These are phyloP conservation scores for Parasitella parasitica DNA, from an alignment of 371 early-diverging fungal genomes.

Conservation along the genomic window DNA sequence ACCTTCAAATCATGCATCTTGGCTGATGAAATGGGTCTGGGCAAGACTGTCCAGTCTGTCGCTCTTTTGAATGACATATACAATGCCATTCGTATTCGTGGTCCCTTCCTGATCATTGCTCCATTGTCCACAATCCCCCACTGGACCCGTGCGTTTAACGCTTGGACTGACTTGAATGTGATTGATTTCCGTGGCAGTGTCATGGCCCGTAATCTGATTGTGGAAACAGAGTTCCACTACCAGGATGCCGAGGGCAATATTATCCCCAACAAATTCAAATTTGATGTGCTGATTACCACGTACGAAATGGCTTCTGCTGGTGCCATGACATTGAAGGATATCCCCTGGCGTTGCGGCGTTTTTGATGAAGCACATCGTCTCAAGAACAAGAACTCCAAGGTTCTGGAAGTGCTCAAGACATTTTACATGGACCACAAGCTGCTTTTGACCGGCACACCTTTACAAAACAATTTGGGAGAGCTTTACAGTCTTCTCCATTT, in stretches of 20 bases:
- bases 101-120: slow-evolving; percentile 78
- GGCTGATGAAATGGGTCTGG: slow-evolving; percentile 88
- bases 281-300: slow-evolving; percentile 86
- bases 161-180: slow-evolving; percentile 78
- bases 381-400: slow-evolving; percentile 74
- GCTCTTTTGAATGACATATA: slow-evolving; percentile 70
- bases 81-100: slow-evolving; percentile 56
- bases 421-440: slow-evolving; percentile 44
- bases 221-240: slow-evolving; percentile 74
- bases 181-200: slow-evolving; percentile 72
- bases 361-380: slow-evolving; percentile 97
- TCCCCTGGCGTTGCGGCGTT: slow-evolving; percentile 81
- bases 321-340: slow-evolving; percentile 66
- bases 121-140: slow-evolving; percentile 79
- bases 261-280: slow-evolving; percentile 63
- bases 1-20: slow-evolving; percentile 70
- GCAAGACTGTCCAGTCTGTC: slow-evolving; percentile 85
- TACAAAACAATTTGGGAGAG: slow-evolving; percentile 92
- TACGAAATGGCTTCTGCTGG: slow-evolving; percentile 82
- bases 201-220: slow-evolving; percentile 57
- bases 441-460: slow-evolving; percentile 78
- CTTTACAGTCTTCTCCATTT: slow-evolving; percentile 90
- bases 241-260: slow-evolving; percentile 52
- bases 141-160: slow-evolving; percentile 75
- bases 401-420: slow-evolving; percentile 36